Percentiles rank a stretch among this genome's conserved stretches.
Conservation (phyloP, 176 grass and related monocot genomes). For the Olyra latifolia region DNA sequence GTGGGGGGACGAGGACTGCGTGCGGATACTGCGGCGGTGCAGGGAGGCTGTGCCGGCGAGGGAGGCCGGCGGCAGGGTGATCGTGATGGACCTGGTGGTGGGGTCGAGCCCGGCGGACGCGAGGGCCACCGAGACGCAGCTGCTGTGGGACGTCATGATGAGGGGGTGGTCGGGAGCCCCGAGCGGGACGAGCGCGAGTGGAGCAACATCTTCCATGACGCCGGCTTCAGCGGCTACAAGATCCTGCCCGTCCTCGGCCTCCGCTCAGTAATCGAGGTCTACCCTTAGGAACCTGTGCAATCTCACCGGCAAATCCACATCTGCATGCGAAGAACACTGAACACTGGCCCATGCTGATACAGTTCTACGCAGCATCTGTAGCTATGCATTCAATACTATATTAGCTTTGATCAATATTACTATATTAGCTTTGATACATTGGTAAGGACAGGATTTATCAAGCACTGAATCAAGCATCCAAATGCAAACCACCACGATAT, state of each 20-base stretch:
- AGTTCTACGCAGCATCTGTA: not conserved
- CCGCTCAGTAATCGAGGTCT: slow-evolving; percentile 62
- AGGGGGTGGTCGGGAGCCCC: slow-evolving; percentile 32
- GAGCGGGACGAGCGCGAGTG: slow-evolving; percentile 55
- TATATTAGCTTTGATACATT: not conserved
- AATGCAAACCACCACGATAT: not conserved
- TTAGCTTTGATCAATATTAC: too few species aligned
- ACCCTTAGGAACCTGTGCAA: slow-evolving; percentile 29
- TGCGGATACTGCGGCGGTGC: slow-evolving; percentile 55
- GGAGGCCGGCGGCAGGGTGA: slow-evolving; percentile 52
- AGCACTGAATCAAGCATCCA: not conserved
- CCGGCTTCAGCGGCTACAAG: slow-evolving; percentile 56
- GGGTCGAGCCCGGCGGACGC: slow-evolving; percentile 11
- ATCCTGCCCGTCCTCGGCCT: slow-evolving; percentile 40
- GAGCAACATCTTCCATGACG: slow-evolving; percentile 42
- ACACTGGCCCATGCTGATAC: not conserved
- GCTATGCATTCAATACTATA: not conserved
- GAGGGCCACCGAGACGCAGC: slow-evolving; percentile 41
- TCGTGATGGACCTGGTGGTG: slow-evolving; percentile 68
- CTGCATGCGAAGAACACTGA: not conserved
- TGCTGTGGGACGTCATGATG: slow-evolving; percentile 59
- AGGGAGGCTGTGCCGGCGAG: slow-evolving; percentile 56
- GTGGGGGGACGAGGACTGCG: slow-evolving; percentile 47
- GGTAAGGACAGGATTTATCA: not conserved
- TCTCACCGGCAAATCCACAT: not conserved